phyloP scores from a whole-genome alignment of 495 filamentous ascomycete genomes.

The Penicillium cosmopolitanum region DNA sequence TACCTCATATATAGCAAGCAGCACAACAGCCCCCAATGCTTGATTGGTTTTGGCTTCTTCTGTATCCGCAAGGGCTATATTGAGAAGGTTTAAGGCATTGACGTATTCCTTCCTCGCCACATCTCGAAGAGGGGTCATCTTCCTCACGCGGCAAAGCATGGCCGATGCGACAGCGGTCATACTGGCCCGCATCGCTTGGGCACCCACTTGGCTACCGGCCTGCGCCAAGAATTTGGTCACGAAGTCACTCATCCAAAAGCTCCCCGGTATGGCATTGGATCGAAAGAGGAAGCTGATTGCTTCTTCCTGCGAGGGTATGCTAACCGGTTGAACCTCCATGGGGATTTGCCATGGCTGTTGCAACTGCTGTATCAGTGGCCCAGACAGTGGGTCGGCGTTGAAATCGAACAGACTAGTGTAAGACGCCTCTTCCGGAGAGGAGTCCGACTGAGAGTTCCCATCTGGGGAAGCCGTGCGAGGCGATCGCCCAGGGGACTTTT shows the following conservation, averaged over 20 bases:
- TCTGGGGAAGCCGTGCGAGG: conserved; percentile 28
- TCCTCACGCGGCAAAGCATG: conserved; percentile 48
- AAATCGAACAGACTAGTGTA: conserved; percentile 18
- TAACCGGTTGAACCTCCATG: conserved; percentile 28
- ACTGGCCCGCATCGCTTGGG: conserved; percentile 46
- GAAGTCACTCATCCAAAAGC: conserved; percentile 35
- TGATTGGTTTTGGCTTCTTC: conserved; percentile 61
- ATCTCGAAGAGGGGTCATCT: conserved; percentile 36
- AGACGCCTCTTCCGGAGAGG: conserved; percentile 11
- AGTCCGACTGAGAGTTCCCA: conserved; percentile 12
- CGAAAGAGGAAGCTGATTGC: conserved; percentile 48
- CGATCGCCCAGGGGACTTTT: conserved; percentile 14
- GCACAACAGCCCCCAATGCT: conserved; percentile 63
- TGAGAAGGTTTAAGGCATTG: conserved; percentile 51
- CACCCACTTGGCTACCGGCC: conserved; percentile 23
- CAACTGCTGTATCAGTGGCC: conserved; percentile 2
- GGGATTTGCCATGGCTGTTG: conserved; percentile 14
- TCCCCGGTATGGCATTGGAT: conserved; percentile 43
- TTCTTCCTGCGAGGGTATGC: conserved; percentile 36
- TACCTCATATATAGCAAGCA: conserved; percentile 57
- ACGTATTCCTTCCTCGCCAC: conserved; percentile 52
- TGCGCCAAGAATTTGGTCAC: conserved; percentile 30
- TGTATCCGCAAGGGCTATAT: conserved; percentile 55
- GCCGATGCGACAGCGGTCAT: conserved; percentile 56
- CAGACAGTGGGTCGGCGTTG: conserved; percentile 23